These are phyloP conservation scores for Metschnikowia orientalis DNA, from an alignment of 805 yeast species.

Conservation along the genomic window DNA sequence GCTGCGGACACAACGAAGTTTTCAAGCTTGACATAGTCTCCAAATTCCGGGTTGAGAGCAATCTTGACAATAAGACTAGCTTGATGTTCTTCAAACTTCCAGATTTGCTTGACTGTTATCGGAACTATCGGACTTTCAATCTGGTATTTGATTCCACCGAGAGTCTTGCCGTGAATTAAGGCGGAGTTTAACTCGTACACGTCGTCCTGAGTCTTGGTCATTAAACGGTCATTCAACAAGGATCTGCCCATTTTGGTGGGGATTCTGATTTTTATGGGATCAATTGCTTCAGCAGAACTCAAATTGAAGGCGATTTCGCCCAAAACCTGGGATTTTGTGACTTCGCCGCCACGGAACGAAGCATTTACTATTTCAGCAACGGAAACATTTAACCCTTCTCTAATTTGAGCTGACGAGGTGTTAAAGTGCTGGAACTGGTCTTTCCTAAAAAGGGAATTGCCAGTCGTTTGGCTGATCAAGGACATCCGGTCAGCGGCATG, in stretches of 20 bases:
- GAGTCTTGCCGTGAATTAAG: constrained; percentile 56
- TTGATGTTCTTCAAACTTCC: constrained; percentile 85
- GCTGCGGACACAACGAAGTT: constrained; percentile 61
- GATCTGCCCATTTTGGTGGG: constrained; percentile 49
- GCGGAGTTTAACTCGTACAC: constrained; percentile 44
- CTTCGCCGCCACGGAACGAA: constrained; percentile 61
- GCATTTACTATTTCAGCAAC: constrained; percentile 84
- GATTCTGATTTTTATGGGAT: constrained; percentile 34
- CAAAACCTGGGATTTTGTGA: constrained; percentile 55
- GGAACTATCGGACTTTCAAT: constrained; percentile 52
- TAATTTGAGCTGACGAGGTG: constrained; percentile 10
- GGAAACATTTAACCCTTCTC: constrained; percentile 68
- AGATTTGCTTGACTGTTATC: constrained; percentile 67
- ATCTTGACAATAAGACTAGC: constrained; percentile 78
- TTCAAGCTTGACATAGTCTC: constrained; percentile 43
- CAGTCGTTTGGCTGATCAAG: constrained; percentile 37
- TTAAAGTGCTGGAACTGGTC: constrained; percentile 38
- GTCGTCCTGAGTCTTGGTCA: constrained; percentile 25
- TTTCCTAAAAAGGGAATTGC: constrained; percentile 43
- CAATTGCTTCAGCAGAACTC: constrained; percentile 27
- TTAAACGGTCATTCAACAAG: constrained; percentile 37
- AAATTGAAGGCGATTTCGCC: constrained; percentile 88
- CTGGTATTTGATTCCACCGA: constrained; percentile 79
- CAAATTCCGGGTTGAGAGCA: constrained; percentile 48
- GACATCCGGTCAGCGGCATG: constrained; percentile 15